phyloP scores from a whole-genome alignment of 2,329 filamentous ascomycete species.

The Dissoconium aciculare region DNA sequence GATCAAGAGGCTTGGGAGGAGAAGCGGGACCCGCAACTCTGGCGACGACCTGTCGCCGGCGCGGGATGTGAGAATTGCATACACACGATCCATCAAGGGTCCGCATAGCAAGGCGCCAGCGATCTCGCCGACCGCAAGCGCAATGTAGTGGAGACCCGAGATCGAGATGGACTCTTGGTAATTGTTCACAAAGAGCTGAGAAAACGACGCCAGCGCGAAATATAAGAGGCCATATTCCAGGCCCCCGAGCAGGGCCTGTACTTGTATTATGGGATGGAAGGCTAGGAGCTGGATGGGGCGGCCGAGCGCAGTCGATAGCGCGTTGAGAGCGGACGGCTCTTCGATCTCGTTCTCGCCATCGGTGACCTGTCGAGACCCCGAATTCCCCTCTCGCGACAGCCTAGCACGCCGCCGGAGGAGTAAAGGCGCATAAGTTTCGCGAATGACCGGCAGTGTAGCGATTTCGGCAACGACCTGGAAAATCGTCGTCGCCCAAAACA shows the following conservation, averaged over 20 bases:
- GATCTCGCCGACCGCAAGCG: slow-evolving; percentile 30
- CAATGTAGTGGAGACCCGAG: slow-evolving; percentile 28
- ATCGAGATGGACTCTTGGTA: slow-evolving; percentile 25
- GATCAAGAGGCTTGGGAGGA: slow-evolving; percentile 10
- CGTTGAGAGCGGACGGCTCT: slow-evolving; percentile 5
- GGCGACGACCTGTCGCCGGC: slow-evolving; percentile 5
- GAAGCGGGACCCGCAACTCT: slow-evolving; percentile 14
- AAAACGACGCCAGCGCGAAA: slow-evolving; percentile 31
- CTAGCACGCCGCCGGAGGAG: slow-evolving; percentile 26
- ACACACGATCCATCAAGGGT: slow-evolving; percentile 9
- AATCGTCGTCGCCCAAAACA: slow-evolving; percentile 28
- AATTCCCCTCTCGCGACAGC: slow-evolving; percentile 24
- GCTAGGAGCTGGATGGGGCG: slow-evolving; percentile 20
- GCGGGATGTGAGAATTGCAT: slow-evolving; percentile 4
- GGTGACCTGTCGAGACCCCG: slow-evolving; percentile 37
- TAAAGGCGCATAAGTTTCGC: slow-evolving; percentile 26
- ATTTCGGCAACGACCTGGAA: slow-evolving; percentile 16
- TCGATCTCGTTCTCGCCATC: slow-evolving; percentile 21
- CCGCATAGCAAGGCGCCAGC: slow-evolving; percentile 13
- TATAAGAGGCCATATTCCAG: slow-evolving; percentile 18
- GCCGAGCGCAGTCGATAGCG: slow-evolving; percentile 26
- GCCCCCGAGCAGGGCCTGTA: slow-evolving; percentile 5
- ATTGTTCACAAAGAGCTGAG: slow-evolving; percentile 23
- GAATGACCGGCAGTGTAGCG: slow-evolving; percentile 20
- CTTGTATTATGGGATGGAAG: slow-evolving; percentile 11